Percentiles rank a stretch among this genome's conserved stretches.
phyloP scores from a whole-genome alignment of 345 rosid genomes.

The Heritiera littoralis region DNA sequence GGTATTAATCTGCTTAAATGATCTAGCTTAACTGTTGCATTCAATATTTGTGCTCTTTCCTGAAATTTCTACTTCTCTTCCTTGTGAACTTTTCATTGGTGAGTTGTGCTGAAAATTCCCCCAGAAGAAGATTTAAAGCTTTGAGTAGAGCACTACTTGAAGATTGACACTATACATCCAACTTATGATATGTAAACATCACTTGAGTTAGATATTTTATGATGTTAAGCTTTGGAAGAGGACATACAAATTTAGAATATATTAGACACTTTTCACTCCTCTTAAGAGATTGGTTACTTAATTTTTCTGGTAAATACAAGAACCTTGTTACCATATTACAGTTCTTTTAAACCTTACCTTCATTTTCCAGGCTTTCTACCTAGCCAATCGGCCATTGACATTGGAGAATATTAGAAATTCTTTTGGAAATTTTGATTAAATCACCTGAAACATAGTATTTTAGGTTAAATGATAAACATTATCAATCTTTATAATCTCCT shows the following conservation, averaged over 20 bases:
- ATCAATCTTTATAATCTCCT: neutral
- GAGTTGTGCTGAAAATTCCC: neutral
- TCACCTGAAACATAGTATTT: neutral
- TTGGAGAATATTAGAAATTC: neutral
- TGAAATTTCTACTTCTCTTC: neutral
- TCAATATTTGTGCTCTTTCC: neutral
- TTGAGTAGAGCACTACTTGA: neutral
- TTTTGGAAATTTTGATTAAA: neutral
- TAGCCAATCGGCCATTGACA: neutral
- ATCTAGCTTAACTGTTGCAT: constrained; percentile 3
- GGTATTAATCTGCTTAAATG: constrained; percentile 40
- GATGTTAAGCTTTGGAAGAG: constrained; percentile 3
- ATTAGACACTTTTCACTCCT: neutral
- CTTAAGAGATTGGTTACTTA: neutral
- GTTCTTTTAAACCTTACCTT: neutral
- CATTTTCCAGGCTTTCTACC: neutral
- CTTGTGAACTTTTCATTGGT: neutral
- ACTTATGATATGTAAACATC: neutral
- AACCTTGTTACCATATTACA: neutral
- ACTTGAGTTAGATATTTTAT: neutral
- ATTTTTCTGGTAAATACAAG: neutral
- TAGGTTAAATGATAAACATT: neutral
- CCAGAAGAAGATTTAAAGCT: neutral
- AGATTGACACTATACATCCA: neutral
- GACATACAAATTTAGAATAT: neutral